Percentiles rank a stretch among this genome's conserved stretches.
These are phyloP conservation scores for Trichoderma sp. DNA, from an alignment of 2,329 filamentous ascomycete species.

Conservation along the genomic window DNA sequence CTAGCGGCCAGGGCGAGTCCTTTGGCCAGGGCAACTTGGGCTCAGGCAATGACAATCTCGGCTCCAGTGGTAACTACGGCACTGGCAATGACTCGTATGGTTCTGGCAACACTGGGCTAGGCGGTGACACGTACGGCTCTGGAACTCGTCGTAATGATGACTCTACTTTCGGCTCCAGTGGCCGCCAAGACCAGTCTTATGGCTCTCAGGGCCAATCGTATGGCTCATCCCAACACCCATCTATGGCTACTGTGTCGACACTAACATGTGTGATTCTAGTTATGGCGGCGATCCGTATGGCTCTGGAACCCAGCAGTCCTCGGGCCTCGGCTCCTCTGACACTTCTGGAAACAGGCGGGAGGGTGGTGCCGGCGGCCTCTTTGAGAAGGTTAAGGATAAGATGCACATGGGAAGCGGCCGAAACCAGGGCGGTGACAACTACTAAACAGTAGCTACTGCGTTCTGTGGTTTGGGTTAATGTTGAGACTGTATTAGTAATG, in stretches of 20 bases:
- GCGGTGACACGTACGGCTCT: constrained; percentile 1
- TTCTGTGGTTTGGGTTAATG: background rate
- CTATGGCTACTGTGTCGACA: constrained; percentile 25
- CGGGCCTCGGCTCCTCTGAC: constrained; percentile 23
- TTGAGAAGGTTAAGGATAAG: constrained; percentile 63
- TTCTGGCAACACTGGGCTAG: constrained; percentile 27
- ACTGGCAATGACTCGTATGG: constrained; percentile 31
- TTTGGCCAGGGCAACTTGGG: constrained; percentile 27
- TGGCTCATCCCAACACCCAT: constrained; percentile 26
- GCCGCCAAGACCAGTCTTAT: constrained; percentile 28
- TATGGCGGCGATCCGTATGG: constrained; percentile 24
- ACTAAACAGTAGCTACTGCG: constrained; percentile 39
- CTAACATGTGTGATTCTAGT: constrained; percentile 26
- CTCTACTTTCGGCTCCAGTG: constrained; percentile 14
- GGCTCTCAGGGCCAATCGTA: constrained; percentile 29
- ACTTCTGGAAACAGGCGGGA: background rate
- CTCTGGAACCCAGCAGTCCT: constrained; percentile 14
- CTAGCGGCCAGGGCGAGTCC: background rate
- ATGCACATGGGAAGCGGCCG: constrained; percentile 47
- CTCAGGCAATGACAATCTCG: constrained; percentile 27
- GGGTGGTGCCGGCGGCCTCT: constrained; percentile 45
- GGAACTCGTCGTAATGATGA: background rate
- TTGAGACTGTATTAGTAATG: background rate
- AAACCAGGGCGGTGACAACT: constrained; percentile 53
- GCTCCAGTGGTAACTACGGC: constrained; percentile 14